A percentile compares a stretch with the other conserved stretches of the same genome.
Evolutionary conservation across 1,284 basidiomycete genomes (phyloP).

Genomic region (Trametes sp.): DNA sequence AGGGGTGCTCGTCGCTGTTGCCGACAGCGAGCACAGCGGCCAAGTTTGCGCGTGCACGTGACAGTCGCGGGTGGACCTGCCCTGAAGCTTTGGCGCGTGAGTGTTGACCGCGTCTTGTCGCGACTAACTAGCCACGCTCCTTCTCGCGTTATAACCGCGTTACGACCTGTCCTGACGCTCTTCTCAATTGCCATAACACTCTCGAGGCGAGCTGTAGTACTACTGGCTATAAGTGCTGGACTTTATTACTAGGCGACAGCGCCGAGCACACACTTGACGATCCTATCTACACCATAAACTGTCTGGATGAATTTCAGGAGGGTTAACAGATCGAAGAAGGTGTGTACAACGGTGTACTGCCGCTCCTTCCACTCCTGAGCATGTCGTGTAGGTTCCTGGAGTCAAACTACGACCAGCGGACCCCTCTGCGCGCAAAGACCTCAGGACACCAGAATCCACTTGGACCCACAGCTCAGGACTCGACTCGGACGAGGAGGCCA

Average conservation of each 20-base stretch:
- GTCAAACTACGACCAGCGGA: slow-evolving; percentile 77
- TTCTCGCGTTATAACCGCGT: not conserved
- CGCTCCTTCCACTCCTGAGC: not conserved
- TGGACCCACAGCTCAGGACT: slow-evolving; percentile 34
- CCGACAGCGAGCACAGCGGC: slow-evolving; percentile 14
- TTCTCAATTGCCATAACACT: not conserved
- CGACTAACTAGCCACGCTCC: slow-evolving; percentile 1
- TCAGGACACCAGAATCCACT: slow-evolving; percentile 25
- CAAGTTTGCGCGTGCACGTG: slow-evolving; percentile 28
- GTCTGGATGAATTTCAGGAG: slow-evolving; percentile 41
- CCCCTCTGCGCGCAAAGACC: slow-evolving; percentile 23
- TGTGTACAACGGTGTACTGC: slow-evolving; percentile 30
- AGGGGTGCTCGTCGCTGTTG: slow-evolving; percentile 18
- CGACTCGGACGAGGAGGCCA: slow-evolving; percentile 38
- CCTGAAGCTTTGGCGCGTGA: slow-evolving; percentile 34
- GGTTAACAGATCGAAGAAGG: slow-evolving; percentile 56
- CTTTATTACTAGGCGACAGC: too few species aligned
- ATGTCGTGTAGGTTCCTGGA: slow-evolving; percentile 67
- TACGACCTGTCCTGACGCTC: not conserved
- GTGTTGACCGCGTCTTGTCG: slow-evolving; percentile 13
- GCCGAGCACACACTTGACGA: too few species aligned
- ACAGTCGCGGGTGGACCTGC: slow-evolving; percentile 34
- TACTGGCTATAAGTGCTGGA: too few species aligned
- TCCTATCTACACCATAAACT: too few species aligned
- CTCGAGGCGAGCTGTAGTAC: too few species aligned